phyloP scores from a whole-genome alignment of 139 green algal genomes.

The Chlamydomonas urium region DNA sequence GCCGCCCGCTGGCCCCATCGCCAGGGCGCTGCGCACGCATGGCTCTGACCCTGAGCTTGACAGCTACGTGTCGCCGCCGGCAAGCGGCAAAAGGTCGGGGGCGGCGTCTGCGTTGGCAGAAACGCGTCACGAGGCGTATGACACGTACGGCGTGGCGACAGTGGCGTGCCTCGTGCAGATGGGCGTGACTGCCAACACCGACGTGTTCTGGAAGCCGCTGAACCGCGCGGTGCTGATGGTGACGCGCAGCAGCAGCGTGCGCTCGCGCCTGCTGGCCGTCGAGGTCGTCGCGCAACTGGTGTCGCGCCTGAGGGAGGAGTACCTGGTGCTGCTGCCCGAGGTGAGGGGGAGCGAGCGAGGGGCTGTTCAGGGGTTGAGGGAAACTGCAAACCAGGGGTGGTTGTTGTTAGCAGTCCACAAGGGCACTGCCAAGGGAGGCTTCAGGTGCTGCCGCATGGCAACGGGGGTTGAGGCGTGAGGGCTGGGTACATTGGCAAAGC shows the following conservation, averaged over 20 bases:
- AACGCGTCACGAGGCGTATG: constrained; percentile 1
- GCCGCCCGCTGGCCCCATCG: constrained; percentile 18
- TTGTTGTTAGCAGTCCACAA: too few relatives aligned
- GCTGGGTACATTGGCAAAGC: too few relatives aligned
- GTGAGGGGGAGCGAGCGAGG: constrained; percentile 43
- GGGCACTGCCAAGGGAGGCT: too few relatives aligned
- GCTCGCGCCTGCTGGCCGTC: constrained; percentile 32
- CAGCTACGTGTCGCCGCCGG: constrained; percentile 9
- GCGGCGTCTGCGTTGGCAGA: background rate
- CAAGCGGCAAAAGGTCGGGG: background rate
- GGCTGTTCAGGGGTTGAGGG: background rate
- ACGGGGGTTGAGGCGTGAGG: background rate
- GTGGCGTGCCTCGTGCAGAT: constrained; percentile 64
- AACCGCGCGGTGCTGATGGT: constrained; percentile 65
- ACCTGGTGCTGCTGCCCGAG: constrained; percentile 74
- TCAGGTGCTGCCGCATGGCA: background rate
- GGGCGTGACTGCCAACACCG: constrained; percentile 64
- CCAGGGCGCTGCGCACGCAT: constrained; percentile 1
- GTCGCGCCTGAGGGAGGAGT: constrained; percentile 79
- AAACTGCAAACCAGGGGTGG: background rate
- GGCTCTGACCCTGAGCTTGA: constrained; percentile 23
- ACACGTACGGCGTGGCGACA: constrained; percentile 26
- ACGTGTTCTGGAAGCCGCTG: constrained; percentile 79
- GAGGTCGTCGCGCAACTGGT: constrained; percentile 52
- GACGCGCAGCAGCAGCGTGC: constrained; percentile 14